Evolutionary conservation across 2,329 filamentous ascomycete genomes (phyloP).

Genomic region (Epichloe sp.): DNA sequence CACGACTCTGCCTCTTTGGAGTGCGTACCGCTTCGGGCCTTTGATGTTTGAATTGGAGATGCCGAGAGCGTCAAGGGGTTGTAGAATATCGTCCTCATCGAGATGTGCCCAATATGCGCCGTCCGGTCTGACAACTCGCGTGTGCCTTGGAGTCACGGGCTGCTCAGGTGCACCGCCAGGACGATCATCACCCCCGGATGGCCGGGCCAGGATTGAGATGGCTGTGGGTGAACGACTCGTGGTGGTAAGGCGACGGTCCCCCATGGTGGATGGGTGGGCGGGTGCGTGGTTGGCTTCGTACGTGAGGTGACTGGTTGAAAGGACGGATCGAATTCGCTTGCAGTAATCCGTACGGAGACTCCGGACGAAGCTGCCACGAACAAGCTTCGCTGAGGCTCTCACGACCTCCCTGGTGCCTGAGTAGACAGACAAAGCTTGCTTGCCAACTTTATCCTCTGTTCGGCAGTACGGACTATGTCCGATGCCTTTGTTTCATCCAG

Average conservation of each 20-base stretch:
- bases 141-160: not conserved
- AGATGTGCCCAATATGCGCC: slow-evolving; percentile 1
- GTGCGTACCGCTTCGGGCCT: slow-evolving; percentile 17
- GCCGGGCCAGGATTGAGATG: not conserved
- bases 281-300: not conserved
- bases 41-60: slow-evolving; percentile 13
- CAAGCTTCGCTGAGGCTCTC: too few species aligned
- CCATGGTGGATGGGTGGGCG: slow-evolving; percentile 5
- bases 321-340: too few species aligned
- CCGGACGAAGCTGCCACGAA: too few species aligned
- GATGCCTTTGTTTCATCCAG: too few species aligned
- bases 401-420: too few species aligned
- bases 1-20: slow-evolving; percentile 20
- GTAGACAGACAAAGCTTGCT: too few species aligned
- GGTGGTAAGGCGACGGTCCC: slow-evolving; percentile 6
- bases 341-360: too few species aligned
- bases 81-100: slow-evolving; percentile 10
- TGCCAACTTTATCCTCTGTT: too few species aligned
- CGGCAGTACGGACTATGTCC: too few species aligned
- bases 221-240: too few species aligned
- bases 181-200: not conserved
- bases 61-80: slow-evolving; percentile 16
- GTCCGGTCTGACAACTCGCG: slow-evolving; percentile 1
- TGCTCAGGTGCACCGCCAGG: not conserved
- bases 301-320: too few species aligned